These are phyloP conservation scores for Aspergillus avenaceus DNA, from an alignment of 495 filamentous ascomycete genomes.

Conservation along the genomic window DNA sequence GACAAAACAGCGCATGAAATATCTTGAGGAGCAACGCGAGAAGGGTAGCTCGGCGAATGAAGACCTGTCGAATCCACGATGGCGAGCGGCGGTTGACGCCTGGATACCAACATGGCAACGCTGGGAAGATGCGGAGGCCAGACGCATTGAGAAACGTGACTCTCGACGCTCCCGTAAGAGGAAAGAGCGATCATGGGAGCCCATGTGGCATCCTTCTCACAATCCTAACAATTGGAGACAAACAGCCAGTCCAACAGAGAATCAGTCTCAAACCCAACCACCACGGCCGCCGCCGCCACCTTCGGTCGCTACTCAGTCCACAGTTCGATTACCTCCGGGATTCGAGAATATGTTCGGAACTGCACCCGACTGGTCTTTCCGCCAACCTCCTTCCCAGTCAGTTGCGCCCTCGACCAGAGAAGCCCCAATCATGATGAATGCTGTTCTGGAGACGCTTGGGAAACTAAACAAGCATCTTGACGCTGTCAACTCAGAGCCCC, in stretches of 20 bases:
- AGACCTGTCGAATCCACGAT: slow-evolving; percentile 37
- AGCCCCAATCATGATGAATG: slow-evolving; percentile 26
- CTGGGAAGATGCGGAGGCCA: slow-evolving; percentile 37
- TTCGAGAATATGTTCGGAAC: slow-evolving; percentile 37
- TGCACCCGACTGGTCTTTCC: not conserved
- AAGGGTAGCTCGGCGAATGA: slow-evolving; percentile 19
- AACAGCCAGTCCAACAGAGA: slow-evolving; percentile 4
- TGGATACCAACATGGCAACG: slow-evolving; percentile 44
- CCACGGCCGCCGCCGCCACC: not conserved
- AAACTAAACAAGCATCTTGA: slow-evolving; percentile 40
- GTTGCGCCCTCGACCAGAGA: slow-evolving; percentile 9
- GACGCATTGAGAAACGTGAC: slow-evolving; percentile 40
- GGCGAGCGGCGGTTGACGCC: slow-evolving; percentile 36
- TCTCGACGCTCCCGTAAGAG: slow-evolving; percentile 36
- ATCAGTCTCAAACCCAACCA: not conserved
- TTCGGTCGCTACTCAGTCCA: slow-evolving; percentile 2
- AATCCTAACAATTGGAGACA: slow-evolving; percentile 9
- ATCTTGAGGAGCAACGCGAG: slow-evolving; percentile 34
- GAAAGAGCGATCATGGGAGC: slow-evolving; percentile 20
- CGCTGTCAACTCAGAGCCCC: slow-evolving; percentile 15
- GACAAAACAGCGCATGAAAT: slow-evolving; percentile 42
- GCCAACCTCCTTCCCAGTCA: not conserved
- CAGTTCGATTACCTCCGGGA: slow-evolving; percentile 32
- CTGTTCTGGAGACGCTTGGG: slow-evolving; percentile 33
- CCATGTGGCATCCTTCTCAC: slow-evolving; percentile 1